phyloP scores from a whole-genome alignment of 164 flowering plant genomes.

The Stephania cephalantha region DNA sequence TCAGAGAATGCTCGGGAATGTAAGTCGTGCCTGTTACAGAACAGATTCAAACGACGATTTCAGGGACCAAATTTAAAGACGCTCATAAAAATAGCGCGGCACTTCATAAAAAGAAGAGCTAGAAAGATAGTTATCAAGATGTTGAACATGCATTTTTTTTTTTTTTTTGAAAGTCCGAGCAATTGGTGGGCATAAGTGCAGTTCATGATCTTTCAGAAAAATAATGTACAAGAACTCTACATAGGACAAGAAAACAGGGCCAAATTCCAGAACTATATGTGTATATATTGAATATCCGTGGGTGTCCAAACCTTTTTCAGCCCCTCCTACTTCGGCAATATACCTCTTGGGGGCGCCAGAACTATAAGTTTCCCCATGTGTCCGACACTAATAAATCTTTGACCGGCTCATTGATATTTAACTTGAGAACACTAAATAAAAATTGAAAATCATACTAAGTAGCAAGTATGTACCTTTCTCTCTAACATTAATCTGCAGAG shows the following conservation, averaged over 20 bases:
- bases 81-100: neutral
- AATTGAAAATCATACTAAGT: constrained; percentile 1
- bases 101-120: neutral
- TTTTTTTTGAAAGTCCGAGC: neutral
- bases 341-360: neutral
- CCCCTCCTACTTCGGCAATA: too few species aligned
- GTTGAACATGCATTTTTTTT: neutral
- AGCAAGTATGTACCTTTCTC: constrained; percentile 43
- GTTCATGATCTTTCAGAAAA: neutral
- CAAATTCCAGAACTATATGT: too few species aligned
- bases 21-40: constrained; percentile 59
- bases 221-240: neutral
- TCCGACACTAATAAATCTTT: too few species aligned
- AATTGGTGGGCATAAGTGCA: neutral
- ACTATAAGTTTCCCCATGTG: neutral
- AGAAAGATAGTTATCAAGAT: neutral
- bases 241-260: too few species aligned
- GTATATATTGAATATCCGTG: neutral
- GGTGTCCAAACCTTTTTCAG: neutral
- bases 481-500: constrained; percentile 45
- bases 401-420: neutral
- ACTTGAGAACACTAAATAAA: neutral
- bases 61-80: neutral
- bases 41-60: constrained; percentile 11
- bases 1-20: constrained; percentile 73